phyloP scores from a whole-genome alignment of 2,329 filamentous ascomycete species.

The Fusarium acutatum region DNA sequence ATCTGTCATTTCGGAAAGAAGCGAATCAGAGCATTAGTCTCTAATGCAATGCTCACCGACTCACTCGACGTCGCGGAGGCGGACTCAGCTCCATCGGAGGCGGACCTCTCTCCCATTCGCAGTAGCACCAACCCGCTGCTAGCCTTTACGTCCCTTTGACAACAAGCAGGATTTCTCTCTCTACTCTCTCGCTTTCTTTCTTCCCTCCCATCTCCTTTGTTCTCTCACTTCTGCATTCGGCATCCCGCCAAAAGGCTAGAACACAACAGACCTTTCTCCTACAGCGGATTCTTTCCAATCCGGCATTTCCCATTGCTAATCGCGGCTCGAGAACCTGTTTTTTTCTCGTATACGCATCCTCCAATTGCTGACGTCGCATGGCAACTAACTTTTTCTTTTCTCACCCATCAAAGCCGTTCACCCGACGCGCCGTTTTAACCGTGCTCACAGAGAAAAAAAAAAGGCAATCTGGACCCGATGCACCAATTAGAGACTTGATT shows the following conservation, averaged over 20 bases:
- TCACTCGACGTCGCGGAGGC: background rate
- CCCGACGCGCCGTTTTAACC: slow-evolving; percentile 12
- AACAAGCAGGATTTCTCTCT: background rate
- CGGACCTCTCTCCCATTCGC: background rate
- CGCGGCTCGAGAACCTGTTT: background rate
- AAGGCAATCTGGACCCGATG: background rate
- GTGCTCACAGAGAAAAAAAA: background rate
- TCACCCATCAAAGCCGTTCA: background rate
- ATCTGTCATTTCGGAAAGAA: background rate
- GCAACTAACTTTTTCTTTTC: background rate
- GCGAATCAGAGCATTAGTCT: background rate
- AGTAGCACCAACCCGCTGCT: background rate
- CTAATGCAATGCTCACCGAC: slow-evolving; percentile 15
- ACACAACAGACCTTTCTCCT: background rate
- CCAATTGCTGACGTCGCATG: slow-evolving; percentile 8
- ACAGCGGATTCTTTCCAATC: background rate
- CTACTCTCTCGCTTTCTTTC: background rate
- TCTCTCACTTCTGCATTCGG: background rate
- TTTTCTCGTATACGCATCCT: background rate
- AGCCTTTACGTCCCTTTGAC: background rate
- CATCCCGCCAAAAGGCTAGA: background rate
- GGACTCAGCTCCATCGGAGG: background rate
- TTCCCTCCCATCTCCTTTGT: background rate
- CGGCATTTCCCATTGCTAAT: background rate
- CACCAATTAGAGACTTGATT: background rate